Conservation (phyloP, 164 flowering plant species). For the Kalanchoe fedtschenkoi region DNA sequence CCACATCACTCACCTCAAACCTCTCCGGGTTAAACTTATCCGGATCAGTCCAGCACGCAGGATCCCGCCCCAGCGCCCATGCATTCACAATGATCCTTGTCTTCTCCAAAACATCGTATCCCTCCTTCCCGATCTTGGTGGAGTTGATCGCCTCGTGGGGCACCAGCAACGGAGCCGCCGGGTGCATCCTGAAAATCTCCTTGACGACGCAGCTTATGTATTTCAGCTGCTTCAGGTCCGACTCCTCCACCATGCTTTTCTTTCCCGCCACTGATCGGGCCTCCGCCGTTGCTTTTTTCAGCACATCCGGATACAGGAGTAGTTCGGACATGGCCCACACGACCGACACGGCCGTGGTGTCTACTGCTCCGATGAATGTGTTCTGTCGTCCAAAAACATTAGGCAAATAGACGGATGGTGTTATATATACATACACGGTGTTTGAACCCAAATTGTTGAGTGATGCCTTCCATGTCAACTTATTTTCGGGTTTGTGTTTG, state of each 20-base stretch:
- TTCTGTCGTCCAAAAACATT: slow-evolving; percentile 9
- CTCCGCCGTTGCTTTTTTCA: slow-evolving; percentile 11
- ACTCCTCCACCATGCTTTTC: background rate
- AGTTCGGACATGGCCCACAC: slow-evolving; percentile 13
- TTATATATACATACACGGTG: background rate
- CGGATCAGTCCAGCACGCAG: slow-evolving; percentile 2
- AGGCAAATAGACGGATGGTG: background rate
- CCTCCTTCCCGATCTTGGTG: slow-evolving; percentile 10
- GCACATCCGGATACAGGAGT: background rate
- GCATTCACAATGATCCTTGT: slow-evolving; percentile 20
- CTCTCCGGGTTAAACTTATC: slow-evolving; percentile 11
- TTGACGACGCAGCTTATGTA: slow-evolving; percentile 6
- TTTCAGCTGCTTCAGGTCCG: slow-evolving; percentile 1
- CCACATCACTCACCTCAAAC: slow-evolving; percentile 8
- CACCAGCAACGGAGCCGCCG: slow-evolving; percentile 11
- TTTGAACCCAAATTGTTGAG: no score
- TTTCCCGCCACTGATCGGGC: background rate
- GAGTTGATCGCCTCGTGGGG: slow-evolving; percentile 21
- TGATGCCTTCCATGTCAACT: no score
- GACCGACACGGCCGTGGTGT: slow-evolving; percentile 2
- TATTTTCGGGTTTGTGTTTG: background rate
- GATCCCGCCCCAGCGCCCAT: slow-evolving; percentile 26
- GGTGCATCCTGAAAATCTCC: slow-evolving; percentile 9
- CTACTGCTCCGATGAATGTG: slow-evolving; percentile 8
- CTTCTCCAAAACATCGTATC: slow-evolving; percentile 16